These are phyloP conservation scores for Nakazawaea ernobii DNA, from an alignment of 805 yeast genomes.

Conservation along the genomic window DNA sequence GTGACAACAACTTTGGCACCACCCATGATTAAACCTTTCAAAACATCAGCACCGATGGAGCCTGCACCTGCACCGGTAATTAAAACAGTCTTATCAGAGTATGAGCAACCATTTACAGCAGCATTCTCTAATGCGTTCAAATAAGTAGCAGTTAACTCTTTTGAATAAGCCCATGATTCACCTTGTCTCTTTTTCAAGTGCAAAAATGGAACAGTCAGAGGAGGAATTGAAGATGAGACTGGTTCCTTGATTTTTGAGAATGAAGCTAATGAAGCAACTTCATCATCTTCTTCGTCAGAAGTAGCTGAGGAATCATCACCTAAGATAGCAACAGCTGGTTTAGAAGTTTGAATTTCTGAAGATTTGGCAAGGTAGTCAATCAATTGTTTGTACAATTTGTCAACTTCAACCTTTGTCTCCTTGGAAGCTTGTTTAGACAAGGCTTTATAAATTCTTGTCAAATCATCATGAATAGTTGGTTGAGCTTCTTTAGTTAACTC, in stretches of 20 bases:
- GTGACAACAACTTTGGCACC: conserved; percentile 98
- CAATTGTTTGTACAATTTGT: conserved; percentile 64
- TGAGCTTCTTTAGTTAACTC: conserved; percentile 64
- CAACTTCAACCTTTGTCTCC: conserved; percentile 65
- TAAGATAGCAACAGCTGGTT: conserved; percentile 49
- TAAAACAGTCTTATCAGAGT: conserved; percentile 81
- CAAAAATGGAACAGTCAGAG: conserved; percentile 89
- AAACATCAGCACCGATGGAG: conserved; percentile 94
- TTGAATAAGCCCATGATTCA: conserved; percentile 73
- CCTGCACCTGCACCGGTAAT: conserved; percentile 99
- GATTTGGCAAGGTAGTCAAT: conserved; percentile 63
- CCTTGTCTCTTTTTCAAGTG: conserved; percentile 84
- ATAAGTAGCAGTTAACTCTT: conserved; percentile 66
- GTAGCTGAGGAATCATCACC: conserved; percentile 37
- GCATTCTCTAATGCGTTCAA: conserved; percentile 90
- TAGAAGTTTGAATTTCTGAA: conserved; percentile 65
- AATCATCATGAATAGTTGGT: conserved; percentile 80
- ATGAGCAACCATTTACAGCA: conserved; percentile 91
- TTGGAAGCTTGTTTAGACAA: conserved; percentile 70
- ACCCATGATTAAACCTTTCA: conserved; percentile 92
- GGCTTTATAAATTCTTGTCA: conserved; percentile 76
- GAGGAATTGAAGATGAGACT: conserved; percentile 67
- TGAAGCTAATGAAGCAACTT: conserved; percentile 80
- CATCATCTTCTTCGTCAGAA: conserved; percentile 58
- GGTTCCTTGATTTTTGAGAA: conserved; percentile 64